Base-by-base conservation (phyloP, 148 eudicot genomes). In the Chenopodium album region DNA sequence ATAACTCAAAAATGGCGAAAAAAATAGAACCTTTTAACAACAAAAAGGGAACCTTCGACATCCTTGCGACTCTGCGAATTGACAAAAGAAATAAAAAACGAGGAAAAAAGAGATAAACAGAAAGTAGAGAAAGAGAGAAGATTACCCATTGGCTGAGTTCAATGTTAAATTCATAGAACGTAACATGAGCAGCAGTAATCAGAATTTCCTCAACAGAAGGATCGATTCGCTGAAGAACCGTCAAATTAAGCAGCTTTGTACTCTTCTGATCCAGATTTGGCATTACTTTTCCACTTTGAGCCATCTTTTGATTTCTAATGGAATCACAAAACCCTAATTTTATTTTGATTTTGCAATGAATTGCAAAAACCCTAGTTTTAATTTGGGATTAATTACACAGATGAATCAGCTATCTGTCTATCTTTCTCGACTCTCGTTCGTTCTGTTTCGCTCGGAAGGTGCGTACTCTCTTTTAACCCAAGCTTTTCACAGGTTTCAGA, bases 111-210 rank as follows among this genome's bases (percentile, higher is more conserved):
- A 74, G 52, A n/a, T 62, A 81, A 7, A 41, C 44, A 5, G 44
- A 41, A 41, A 41, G 5, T 7, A 7, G 71, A 72, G 41, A 20
- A n/a, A 60, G 48, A 75, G 54, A 22, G 68, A 79, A n/a, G 44
- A 41, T 41, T 82, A 95, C 98, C 98, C 98, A 95, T 91, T 93
- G 97, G 86, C 87, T 91, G 56, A 83, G 90, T 34, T 95, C 98
- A 84, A 92, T 84, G 82, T 93, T 91, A 86, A 95, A 95, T 84
- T 91, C 92, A 76, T 95, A 95, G 78, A 95, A 89, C 78, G 98
- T 93, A 83, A 93, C 98, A 80, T 95, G 98, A 82, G 98, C 93
- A 70, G 98, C 97, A 47, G 98, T 93, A 82, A 95, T 91, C 76
- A 95, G 91, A 82, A 95, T 93, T 77, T 95, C 97, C 76, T 92